Base-by-base conservation (phyloP, 2,329 filamentous ascomycete species). In the Xylariaceae sp. region DNA sequence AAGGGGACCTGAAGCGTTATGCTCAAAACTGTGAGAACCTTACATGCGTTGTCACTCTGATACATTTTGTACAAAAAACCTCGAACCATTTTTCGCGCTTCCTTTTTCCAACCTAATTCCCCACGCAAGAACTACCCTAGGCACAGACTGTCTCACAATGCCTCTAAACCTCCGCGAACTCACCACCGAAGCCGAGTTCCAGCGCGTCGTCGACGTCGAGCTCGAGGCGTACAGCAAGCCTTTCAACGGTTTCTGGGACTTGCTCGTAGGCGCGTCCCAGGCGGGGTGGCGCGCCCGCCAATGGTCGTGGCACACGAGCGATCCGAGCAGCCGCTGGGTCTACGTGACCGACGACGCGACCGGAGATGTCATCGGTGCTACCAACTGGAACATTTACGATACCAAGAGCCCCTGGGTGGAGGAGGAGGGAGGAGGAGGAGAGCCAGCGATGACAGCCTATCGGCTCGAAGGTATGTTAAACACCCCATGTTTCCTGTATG, bases 341-440 rank as follows among this genome's bases (percentile, higher is more conserved):
- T 50, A 48, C 29, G 46, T 48, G 8, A 43, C 46, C 9, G 46
- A 50, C 31, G 46, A 48, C 24, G 37, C 27, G 21, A 48, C 42
- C 16, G 48, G 48, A 17, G 34, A 50, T 8, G 46, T 50, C 7
- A 38, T 50, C 15, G 48, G 46, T 27, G 48, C 37, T 2, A 34
- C 43, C 17, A 40, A 44, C n/a, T 50, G 46, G 43, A 41, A 45
- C 14, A 38, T 45, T 28, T 21, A 45, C 23, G 21, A 24, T 11
- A 36, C 34, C 19, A 43, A 40, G n/a, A 47, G 40, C 27, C 44
- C 44, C 19, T 50, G 38, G 8, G 36, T 36, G 0, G 33, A 21
- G 3, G n/a, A n/a, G n/a, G n/a, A n/a, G n/a, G n/a, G n/a, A n/a
- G n/a, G n/a, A n/a, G n/a, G n/a, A n/a, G 34, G 40, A 9, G 28